Conservation (phyloP, 805 yeast species). For the Lachancea quebecensis region DNA sequence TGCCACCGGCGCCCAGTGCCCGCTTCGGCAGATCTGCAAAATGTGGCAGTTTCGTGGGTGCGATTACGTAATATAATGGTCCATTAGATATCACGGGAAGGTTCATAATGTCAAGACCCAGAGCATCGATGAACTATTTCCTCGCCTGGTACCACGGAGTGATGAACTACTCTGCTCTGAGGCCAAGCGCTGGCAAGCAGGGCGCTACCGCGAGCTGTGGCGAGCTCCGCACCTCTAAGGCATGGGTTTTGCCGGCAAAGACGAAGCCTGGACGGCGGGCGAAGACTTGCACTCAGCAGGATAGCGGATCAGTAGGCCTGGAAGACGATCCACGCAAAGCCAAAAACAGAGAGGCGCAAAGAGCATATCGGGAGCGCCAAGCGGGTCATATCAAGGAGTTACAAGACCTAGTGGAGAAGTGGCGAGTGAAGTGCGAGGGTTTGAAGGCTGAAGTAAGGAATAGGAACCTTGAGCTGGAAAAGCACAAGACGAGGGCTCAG, state of each 20-base stretch:
- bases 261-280: constrained; percentile 68
- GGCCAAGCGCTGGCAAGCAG: not conserved
- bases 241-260: constrained; percentile 76
- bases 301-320: constrained; percentile 53
- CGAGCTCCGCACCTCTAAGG: constrained; percentile 38
- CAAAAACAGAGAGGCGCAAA: constrained; percentile 88
- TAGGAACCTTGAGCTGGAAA: constrained; percentile 6
- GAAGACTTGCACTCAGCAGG: constrained; percentile 7
- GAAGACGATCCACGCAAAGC: constrained; percentile 46
- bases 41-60: too few relatives aligned
- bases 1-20: too few relatives aligned
- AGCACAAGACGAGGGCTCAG: constrained; percentile 12
- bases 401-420: constrained; percentile 38
- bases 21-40: too few relatives aligned
- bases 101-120: too few relatives aligned
- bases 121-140: too few relatives aligned
- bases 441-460: constrained; percentile 11
- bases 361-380: constrained; percentile 83
- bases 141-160: not conserved
- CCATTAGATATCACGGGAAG: too few relatives aligned
- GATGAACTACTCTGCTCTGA: constrained; percentile 5
- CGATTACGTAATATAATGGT: too few relatives aligned
- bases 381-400: constrained; percentile 76
- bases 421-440: constrained; percentile 41
- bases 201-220: not conserved